Evolutionary conservation across 1,284 basidiomycete genomes (phyloP).

Genomic region (Thecaphora thlaspeos): DNA sequence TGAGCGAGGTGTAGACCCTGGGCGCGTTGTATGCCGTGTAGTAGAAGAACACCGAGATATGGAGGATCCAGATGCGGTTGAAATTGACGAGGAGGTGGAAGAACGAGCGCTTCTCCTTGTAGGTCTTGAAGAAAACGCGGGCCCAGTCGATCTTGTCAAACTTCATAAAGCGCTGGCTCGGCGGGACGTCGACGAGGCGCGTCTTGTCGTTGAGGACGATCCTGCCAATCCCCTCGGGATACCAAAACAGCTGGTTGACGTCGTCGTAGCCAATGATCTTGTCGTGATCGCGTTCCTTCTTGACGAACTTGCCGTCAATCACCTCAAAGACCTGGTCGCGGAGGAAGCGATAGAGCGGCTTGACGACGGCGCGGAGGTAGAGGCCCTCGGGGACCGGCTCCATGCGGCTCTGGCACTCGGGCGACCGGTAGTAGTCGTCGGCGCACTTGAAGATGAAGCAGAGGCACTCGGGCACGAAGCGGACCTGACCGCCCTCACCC

Average conservation of each 20-base stretch:
- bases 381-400: conserved; percentile 94
- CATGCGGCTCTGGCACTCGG: conserved; percentile 92
- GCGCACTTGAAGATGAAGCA: conserved; percentile 99
- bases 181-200: conserved; percentile 62
- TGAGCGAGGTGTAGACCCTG: conserved; percentile 69
- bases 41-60: conserved; percentile 57
- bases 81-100: conserved; percentile 58
- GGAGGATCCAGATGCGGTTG: conserved; percentile 58
- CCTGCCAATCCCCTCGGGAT: conserved; percentile 93
- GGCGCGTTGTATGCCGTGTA: conserved; percentile 75
- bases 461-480: conserved; percentile 95
- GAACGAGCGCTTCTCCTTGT: conserved; percentile 57
- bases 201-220: conserved; percentile 82
- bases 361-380: conserved; percentile 85
- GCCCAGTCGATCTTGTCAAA: conserved; percentile 58
- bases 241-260: conserved; percentile 99
- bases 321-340: conserved; percentile 98
- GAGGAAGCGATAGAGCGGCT: conserved; percentile 95
- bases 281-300: conserved; percentile 86
- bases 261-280: conserved; percentile 98
- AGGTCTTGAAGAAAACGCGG: conserved; percentile 57
- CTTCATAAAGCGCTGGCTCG: conserved; percentile 58
- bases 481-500: conserved; percentile 97
- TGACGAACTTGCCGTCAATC: conserved; percentile 88
- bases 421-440: conserved; percentile 97